phyloP scores from a whole-genome alignment of 495 filamentous ascomycete species.

The Cenococcum geophilum region DNA sequence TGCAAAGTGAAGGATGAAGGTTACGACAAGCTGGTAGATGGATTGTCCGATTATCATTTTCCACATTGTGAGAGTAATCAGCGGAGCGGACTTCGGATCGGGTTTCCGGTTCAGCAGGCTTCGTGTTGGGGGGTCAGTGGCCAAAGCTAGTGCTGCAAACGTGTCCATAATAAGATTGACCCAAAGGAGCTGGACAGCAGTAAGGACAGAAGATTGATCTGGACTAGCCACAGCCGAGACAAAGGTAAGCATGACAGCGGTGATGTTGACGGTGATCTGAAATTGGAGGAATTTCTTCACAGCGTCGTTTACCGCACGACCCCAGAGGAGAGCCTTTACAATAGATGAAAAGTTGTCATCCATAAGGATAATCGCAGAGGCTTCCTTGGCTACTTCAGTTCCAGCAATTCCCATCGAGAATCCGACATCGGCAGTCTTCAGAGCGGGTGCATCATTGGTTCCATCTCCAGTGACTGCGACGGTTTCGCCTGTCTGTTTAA shows the following conservation, averaged over 20 bases:
- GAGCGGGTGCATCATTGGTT: constrained; percentile 83
- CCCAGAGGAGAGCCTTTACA: constrained; percentile 82
- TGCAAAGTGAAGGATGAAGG: constrained; percentile 69
- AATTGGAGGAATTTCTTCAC: constrained; percentile 93
- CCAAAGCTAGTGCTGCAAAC: constrained; percentile 88
- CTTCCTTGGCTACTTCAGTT: constrained; percentile 89
- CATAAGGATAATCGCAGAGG: constrained; percentile 89
- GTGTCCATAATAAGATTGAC: constrained; percentile 94
- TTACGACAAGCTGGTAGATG: constrained; percentile 76
- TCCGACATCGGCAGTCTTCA: constrained; percentile 82
- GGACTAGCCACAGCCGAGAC: constrained; percentile 65
- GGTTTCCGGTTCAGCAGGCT: constrained; percentile 68
- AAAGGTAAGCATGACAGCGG: constrained; percentile 77
- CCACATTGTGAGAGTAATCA: constrained; percentile 82
- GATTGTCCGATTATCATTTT: constrained; percentile 90
- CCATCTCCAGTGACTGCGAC: constrained; percentile 93
- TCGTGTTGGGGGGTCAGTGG: constrained; percentile 71
- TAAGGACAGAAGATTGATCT: constrained; percentile 66
- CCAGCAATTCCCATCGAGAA: constrained; percentile 90
- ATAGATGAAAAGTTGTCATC: constrained; percentile 92
- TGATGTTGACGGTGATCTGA: constrained; percentile 88
- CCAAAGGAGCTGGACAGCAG: constrained; percentile 82
- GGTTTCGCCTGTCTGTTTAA: constrained; percentile 81
- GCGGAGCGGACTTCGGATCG: constrained; percentile 65
- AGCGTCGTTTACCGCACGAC: constrained; percentile 79